Evolutionary conservation across 1,139 yeast species (phyloP).

Genomic region (Yamadazyma sp.): DNA sequence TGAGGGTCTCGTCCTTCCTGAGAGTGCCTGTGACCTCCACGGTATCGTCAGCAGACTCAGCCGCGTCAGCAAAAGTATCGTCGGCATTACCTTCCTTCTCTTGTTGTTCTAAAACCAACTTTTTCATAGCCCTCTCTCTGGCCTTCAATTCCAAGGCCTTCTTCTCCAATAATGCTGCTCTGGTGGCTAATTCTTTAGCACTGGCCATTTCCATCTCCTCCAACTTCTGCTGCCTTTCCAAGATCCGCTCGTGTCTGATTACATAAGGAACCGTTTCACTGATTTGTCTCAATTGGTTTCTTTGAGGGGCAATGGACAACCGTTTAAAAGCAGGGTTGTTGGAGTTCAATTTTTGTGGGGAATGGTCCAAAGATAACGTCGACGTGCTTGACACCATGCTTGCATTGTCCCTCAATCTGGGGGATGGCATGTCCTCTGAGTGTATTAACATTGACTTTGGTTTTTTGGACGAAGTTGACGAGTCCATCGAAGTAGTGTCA

Average conservation of each 20-base stretch:
- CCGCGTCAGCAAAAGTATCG: not conserved
- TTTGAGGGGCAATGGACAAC: conserved; percentile 59
- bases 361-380: conserved; percentile 26
- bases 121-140: conserved; percentile 56
- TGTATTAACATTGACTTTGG: conserved; percentile 40
- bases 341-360: conserved; percentile 28
- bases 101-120: conserved; percentile 28
- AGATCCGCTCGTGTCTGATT: conserved; percentile 69
- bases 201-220: conserved; percentile 78
- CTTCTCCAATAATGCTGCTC: conserved; percentile 75
- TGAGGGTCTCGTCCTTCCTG: conserved; percentile 51
- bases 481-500: conserved; percentile 23
- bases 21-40: conserved; percentile 6
- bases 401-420: conserved; percentile 27
- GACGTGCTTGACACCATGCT: conserved; percentile 36
- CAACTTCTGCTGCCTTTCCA: conserved; percentile 73
- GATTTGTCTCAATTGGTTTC: conserved; percentile 69
- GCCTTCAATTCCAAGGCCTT: conserved; percentile 73
- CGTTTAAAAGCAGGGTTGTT: conserved; percentile 53
- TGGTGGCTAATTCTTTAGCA: conserved; percentile 66
- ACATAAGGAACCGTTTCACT: conserved; percentile 83
- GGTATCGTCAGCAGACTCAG: not conserved
- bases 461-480: conserved; percentile 24
- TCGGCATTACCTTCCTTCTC: conserved; percentile 1
- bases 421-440: conserved; percentile 27